Evolutionary conservation across 495 filamentous ascomycete species (phyloP), one percentile per base, ranked within the genome.

Genomic region (Xylona heveae): DNA sequence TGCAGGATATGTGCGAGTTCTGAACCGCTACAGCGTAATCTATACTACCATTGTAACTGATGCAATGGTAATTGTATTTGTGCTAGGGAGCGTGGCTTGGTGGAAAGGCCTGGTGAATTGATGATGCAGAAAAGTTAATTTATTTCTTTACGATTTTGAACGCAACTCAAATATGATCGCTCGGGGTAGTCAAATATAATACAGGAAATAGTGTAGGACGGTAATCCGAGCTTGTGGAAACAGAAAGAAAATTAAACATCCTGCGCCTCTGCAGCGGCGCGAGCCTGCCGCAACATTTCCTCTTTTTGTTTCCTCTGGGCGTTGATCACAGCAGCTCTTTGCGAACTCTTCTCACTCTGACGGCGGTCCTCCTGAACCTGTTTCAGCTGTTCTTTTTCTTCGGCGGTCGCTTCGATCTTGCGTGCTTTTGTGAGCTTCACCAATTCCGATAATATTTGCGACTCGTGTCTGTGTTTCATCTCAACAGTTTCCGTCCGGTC

Each of bases 401-500:
- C 62, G 6, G 61, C 47, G 5, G 68, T 68, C 15, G 72, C 54
- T 15, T 57, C 38, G 2, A 92, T 50, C 14, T 54, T 54, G 30
- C 58, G 52, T 6, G 78, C 83, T 3, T 66, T 66, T 0, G 81
- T 93, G 44, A 72, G 52, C 14, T 57, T 50, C 36, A 83, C 44
- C 18, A 97, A 62, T 34, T 71, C 57, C 4, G 53, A 47, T 40
- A 80, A 66, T 37, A 97, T 94, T 29, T 68, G 53, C 7, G 52
- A 48, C 17, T 68, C 70, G 17, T 59, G 51, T 28, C 57, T 51
- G 46, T 69, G 44, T 46, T 71, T 75, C 59, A 80, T 66, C 33
- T 75, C 59, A 34, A 85, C 69, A 0, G 53, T 58, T 32, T 57
- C 43, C 16, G 36, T 52, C 35, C 50, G 51, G 19, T 59, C 46